A percentile compares a stretch with the other conserved stretches of the same genome.
Conservation (phyloP, 805 yeast species). For the Sugiyamaella americana region DNA sequence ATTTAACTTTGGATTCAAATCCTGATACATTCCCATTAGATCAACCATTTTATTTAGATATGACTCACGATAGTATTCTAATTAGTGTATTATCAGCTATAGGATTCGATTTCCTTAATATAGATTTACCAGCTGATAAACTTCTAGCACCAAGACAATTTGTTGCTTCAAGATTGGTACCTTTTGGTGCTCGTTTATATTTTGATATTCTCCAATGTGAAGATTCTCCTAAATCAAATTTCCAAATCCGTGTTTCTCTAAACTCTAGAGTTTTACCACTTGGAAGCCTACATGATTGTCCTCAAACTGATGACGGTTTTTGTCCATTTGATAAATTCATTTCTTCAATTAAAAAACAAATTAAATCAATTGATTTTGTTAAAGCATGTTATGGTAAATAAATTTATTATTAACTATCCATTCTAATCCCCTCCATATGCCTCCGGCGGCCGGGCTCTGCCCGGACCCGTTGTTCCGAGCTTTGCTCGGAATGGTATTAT, state of each 20-base stretch:
- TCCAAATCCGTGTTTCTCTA: constrained; percentile 29
- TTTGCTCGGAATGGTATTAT: too few species aligned
- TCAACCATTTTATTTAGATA: constrained; percentile 56
- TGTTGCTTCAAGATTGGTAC: constrained; percentile 35
- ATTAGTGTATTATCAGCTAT: constrained; percentile 57
- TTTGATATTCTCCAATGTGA: constrained; percentile 35
- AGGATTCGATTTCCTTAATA: constrained; percentile 42
- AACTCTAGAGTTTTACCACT: constrained; percentile 36
- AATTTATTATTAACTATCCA: too few species aligned
- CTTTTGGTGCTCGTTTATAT: constrained; percentile 36
- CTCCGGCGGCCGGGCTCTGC: too few species aligned
- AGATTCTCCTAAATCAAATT: constrained; percentile 9
- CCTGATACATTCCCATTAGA: constrained; percentile 36
- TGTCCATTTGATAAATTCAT: constrained; percentile 27
- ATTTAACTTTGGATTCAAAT: constrained; percentile 34
- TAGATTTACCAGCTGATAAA: constrained; percentile 40
- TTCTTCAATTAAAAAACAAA: constrained; percentile 9
- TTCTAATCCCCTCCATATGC: too few species aligned
- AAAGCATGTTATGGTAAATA: constrained; percentile 8
- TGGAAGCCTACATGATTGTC: constrained; percentile 32
- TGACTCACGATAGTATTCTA: constrained; percentile 72
- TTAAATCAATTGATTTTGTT: constrained; percentile 13
- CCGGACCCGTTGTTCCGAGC: too few species aligned
- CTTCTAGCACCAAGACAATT: constrained; percentile 38
- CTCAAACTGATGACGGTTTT: constrained; percentile 28